Conservation (phyloP, 306 rosid species). For the Trifolium dubium region DNA sequence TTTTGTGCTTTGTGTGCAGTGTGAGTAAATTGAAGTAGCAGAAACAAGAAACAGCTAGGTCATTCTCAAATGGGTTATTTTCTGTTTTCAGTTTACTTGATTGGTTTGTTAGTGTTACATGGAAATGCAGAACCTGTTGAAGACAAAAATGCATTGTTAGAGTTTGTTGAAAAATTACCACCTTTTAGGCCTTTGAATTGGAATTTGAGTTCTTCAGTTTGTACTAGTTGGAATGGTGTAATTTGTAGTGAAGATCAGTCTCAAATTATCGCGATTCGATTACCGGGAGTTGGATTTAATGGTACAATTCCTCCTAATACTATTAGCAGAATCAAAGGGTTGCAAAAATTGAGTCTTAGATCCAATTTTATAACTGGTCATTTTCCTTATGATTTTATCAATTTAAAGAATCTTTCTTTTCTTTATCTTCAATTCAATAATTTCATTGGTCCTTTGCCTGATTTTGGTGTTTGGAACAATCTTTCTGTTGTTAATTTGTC, state of each 20-base stretch:
- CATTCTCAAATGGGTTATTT: conserved; percentile 27
- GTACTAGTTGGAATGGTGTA: conserved; percentile 78
- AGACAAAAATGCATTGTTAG: conserved; percentile 78
- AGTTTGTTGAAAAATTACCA: conserved; percentile 59
- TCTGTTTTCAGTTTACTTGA: conserved; percentile 45
- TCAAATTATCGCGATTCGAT: conserved; percentile 59
- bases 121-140: conserved; percentile 69
- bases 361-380: conserved; percentile 69
- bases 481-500: conserved; percentile 67
- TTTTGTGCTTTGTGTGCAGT: conserved; percentile 35
- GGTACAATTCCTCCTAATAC: conserved; percentile 77
- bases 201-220: conserved; percentile 58
- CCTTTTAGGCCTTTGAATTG: conserved; percentile 75
- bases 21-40: conserved; percentile 38
- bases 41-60: conserved; percentile 5
- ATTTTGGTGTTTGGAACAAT: conserved; percentile 77
- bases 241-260: conserved; percentile 63
- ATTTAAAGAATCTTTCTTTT: conserved; percentile 66
- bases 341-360: conserved; percentile 75
- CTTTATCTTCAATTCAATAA: conserved; percentile 83
- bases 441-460: conserved; percentile 74
- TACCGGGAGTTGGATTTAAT: conserved; percentile 78
- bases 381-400: conserved; percentile 69
- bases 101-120: conserved; percentile 50
- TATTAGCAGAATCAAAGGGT: conserved; percentile 61